Base-by-base conservation (phyloP, 108 stramenopile genomes). In the Discostella stelligeroides region DNA sequence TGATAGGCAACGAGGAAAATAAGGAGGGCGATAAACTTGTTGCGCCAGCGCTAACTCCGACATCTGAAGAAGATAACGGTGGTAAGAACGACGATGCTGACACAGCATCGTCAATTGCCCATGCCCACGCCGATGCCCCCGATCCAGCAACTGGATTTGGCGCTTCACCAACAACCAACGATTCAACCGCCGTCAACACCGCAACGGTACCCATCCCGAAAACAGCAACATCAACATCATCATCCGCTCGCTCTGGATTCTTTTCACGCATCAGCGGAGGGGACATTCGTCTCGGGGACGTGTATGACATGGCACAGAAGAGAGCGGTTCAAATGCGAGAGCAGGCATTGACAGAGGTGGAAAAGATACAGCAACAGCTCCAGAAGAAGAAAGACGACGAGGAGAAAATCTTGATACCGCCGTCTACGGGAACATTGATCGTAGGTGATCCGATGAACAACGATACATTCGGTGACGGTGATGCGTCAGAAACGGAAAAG, bases 201-300 rank as follows among this genome's bases (percentile, higher is more conserved):
- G 18, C 66, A n/a, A n/a, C n/a, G n/a, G n/a, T 0, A 4, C 60
- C 40, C 7, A 39, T 42, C 2, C 60, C 60, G 23, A 39, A 9
- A 15, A 29, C 4, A 6, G 34, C 29, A 4, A 56, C 60, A 17
- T 24, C 34, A 18, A 38, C 57, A 15, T 7, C 57, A 29, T 8
- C 34, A 29, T 7, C 60, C 18, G 7, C 46, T 7, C 7, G 28
- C 27, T 27, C 45, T 9, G 62, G 27, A 25, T 73, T 73, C 53
- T 73, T 73, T 56, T 73, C 72, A 7, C 72, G 72, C 41, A 46
- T 56, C 54, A 55, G 25, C 62, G 63, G 5, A 38, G 8, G 54
- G 15, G 61, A 41, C 11, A 54, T 61, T 17, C 29, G 48, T n/a
- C 54, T 72, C 1, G 71, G 60, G 29, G 60, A 63, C 0, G 71